Base-by-base conservation (phyloP, 208 protist genomes). In the Tritrichomonas foetus region DNA sequence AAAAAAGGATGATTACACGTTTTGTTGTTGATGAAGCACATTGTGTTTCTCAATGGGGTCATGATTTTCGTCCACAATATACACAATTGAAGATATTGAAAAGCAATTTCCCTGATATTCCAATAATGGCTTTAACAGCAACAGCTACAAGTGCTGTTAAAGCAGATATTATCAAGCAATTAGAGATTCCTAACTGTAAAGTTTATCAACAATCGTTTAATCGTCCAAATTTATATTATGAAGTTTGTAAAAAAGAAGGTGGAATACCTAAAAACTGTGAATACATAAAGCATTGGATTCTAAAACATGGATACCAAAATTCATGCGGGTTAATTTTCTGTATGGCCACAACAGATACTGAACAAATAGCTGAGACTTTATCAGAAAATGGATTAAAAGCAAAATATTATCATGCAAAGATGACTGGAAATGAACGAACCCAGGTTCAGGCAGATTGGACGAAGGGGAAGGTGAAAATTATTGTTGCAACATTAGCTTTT, bases 11-110 rank as follows among this genome's bases (percentile, higher is more conserved):
- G 44, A 75, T 93, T 33, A 50, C 55, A 41, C 50, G 94, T 3
- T 94, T 97, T 78, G 96, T 94, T 13, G 92, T 97, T 57, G 96
- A 97, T 95, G 96, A 97, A 94, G 95, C 95, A 13, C 96, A 97
- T 92, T 97, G 96, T 93, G 94, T 97, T 47, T 95, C 94, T 27
- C 22, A 95, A 39, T 97, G 96, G 96, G 96, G 96, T 22, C 96
- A 97, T 93, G 96, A 97, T 53, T 97, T 97, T 93, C 92, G 96
- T 33, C 93, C 93, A 41, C 72, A 93, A 47, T 97, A 96, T 66
- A 39, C 36, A n/a, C 20, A 93, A 66, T 75, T 97, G 27, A 39
- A 61, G 41, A 33, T 33, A 57, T 61, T 96, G 8, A 41, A 94
- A 27, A 33, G 8, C 3, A 5, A 13, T 3, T 97, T 96, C 84